phyloP scores from a whole-genome alignment of 73 alveolate species.

The Paramecium pentaurelia region DNA sequence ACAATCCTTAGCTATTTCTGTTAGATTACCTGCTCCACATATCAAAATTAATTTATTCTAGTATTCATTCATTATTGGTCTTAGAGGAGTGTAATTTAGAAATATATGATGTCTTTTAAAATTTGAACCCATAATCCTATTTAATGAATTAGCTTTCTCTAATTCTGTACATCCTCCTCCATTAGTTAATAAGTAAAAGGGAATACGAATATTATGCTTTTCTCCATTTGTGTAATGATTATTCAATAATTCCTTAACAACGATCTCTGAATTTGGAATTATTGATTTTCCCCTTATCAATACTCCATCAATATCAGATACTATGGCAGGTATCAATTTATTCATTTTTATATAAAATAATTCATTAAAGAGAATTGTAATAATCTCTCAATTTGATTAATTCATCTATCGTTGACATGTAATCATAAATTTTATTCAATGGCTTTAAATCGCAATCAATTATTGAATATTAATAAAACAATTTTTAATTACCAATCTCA shows the following conservation, averaged over 20 bases:
- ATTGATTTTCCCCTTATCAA: slow-evolving; percentile 63
- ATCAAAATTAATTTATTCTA: slow-evolving; percentile 61
- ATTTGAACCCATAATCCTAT: slow-evolving; percentile 52
- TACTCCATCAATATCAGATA: slow-evolving; percentile 82
- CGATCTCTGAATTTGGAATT: slow-evolving; percentile 52
- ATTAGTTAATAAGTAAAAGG: slow-evolving; percentile 70
- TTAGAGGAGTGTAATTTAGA: slow-evolving; percentile 72
- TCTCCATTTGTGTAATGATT: neutral
- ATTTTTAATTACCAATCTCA: neutral
- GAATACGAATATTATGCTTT: slow-evolving; percentile 38
- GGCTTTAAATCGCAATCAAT: slow-evolving; percentile 30
- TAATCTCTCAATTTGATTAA: neutral
- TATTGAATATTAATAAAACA: neutral
- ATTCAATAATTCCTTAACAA: slow-evolving; percentile 40
- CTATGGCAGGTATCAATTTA: slow-evolving; percentile 69
- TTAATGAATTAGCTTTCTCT: slow-evolving; percentile 66
- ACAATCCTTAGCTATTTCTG: slow-evolving; percentile 63
- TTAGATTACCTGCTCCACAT: slow-evolving; percentile 69
- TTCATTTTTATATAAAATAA: neutral
- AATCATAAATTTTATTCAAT: neutral
- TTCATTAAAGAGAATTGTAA: neutral
- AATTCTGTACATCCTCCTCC: slow-evolving; percentile 79
- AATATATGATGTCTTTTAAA: slow-evolving; percentile 61
- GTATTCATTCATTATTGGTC: slow-evolving; percentile 58
- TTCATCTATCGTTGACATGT: neutral